Conservation (phyloP, 371 early-diverging fungal species). For the Mucor velutinosus region DNA sequence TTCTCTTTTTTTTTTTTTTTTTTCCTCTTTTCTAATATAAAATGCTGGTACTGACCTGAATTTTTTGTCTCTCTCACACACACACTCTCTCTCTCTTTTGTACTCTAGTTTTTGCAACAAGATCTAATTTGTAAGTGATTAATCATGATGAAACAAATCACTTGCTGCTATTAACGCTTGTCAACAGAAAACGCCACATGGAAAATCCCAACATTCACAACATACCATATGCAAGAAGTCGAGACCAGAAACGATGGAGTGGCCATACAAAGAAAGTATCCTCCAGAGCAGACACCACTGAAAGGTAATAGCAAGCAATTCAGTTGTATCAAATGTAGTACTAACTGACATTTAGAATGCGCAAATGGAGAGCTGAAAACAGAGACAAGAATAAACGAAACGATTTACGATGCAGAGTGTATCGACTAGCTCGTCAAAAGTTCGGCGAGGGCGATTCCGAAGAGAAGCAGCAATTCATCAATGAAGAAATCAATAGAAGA, state of each 20-base stretch:
- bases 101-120: slow-evolving; percentile 47
- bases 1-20: not conserved
- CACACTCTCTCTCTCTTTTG: not conserved
- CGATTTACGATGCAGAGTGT: slow-evolving; percentile 72
- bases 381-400: slow-evolving; percentile 67
- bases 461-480: slow-evolving; percentile 64
- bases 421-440: slow-evolving; percentile 64
- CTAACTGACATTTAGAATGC: slow-evolving; percentile 40
- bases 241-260: slow-evolving; percentile 62
- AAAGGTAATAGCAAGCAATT: slow-evolving; percentile 35
- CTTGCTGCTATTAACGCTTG: not conserved
- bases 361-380: slow-evolving; percentile 65
- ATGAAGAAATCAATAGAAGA: slow-evolving; percentile 58
- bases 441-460: slow-evolving; percentile 62
- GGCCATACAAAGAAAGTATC: slow-evolving; percentile 58
- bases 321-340: slow-evolving; percentile 5
- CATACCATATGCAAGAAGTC: slow-evolving; percentile 56
- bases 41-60: not conserved
- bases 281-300: slow-evolving; percentile 53
- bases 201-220: slow-evolving; percentile 47
- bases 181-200: slow-evolving; percentile 40
- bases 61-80: slow-evolving; percentile 10
- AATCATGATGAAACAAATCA: slow-evolving; percentile 1
- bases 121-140: slow-evolving; percentile 45
- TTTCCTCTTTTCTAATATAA: not conserved